Evolutionary conservation across 2,329 filamentous ascomycete species (phyloP), one percentile per base, ranked within the genome.

Genomic region (Fusarium albosuccineum): DNA sequence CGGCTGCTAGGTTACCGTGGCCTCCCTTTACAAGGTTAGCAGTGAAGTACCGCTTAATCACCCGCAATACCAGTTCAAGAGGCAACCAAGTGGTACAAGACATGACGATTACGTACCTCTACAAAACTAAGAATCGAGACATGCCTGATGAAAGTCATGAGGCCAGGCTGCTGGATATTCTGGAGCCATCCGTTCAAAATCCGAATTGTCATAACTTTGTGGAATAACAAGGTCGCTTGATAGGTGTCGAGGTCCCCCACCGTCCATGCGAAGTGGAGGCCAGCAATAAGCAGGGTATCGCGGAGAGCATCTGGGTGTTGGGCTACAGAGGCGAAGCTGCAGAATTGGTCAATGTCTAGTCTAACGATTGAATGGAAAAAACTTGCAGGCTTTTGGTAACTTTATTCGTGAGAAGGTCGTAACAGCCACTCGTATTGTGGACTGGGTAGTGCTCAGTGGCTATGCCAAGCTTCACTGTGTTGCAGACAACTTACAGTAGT

Each of bases 231-330:
- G 0, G 71, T 72, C 2, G 63, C 30, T 0, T 73, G 67, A 6
- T 70, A 73, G 0, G 55, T 63, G 14, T 64, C 22, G 7, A 68
- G 45, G 2, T 70, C 69, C 0, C 71, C 67, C 0, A 65, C 61
- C 1, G 62, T 70, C 69, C 69, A 73, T 8, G 71, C 67, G 14
- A 73, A 72, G 33, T 73, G 71, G 1, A 71, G 3, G 1, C 67
- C 65, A 0, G 71, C 71, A 0, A 73, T 51, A 0, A 73, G 65
- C 4, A 73, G 44, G 5, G 71, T 73, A 13, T 72, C 60, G 2
- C 69, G 60, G 0, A 73, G 52, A 0, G 71, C 34, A 8, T 70
- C 67, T 9, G 71, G 71, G 7, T 70, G 59, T 11, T 72, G 66
- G 1, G 57, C 49, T 3, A 72, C 34, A 17, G 55, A 39, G 10